Evolutionary conservation across 805 yeast genomes (phyloP), one percentile per base, ranked within the genome.

Genomic region (Lipomyces oligophaga): DNA sequence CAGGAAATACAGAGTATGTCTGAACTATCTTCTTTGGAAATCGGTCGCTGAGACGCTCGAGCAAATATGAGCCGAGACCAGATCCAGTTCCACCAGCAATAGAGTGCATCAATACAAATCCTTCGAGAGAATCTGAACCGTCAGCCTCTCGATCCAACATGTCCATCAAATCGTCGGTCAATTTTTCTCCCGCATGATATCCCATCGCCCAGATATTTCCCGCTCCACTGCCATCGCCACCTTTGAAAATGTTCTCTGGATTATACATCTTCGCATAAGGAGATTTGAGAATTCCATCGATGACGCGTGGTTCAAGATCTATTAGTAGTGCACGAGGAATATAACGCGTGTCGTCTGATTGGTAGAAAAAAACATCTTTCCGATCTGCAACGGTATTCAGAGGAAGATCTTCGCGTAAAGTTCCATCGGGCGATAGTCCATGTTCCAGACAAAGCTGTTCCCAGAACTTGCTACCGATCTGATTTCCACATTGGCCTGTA

Each of bases 21-120:
- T 85, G 85, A 6, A 85, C 70, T 40, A 93, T 67, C 60, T 88
- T 90, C 64, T 89, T 89, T 41, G 83, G 79, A 63, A 80, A 90
- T 44, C 87, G 70, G 63, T 93, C 98, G 46, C 79, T 78, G 46
- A 94, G 65, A 13, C 79, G 70, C 63, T 93, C 97, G 31, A 93
- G 66, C 35, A 93, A 58, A 46, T 77, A 76, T 0, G 95, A 85
- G 0, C 98, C 98, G 30, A 88, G 78, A 2, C 99, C 98, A 0
- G 96, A 85, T 0, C 99, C 99, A 0, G 98, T 93, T 32, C 99
- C 99, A 30, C 99, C 99, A 0, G 97, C 97, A 3, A 93, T 95
- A 3, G 96, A 84, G 66, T 93, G 98, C 41, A 89, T 65, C 55
- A 93, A 68, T 70, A 88, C 95, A 64, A 93, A 93, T 4, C 94